Evolutionary conservation across 371 early-diverging fungal genomes (phyloP), one percentile per base, ranked within the genome.

Genomic region (Rhizomucor pusillus): DNA sequence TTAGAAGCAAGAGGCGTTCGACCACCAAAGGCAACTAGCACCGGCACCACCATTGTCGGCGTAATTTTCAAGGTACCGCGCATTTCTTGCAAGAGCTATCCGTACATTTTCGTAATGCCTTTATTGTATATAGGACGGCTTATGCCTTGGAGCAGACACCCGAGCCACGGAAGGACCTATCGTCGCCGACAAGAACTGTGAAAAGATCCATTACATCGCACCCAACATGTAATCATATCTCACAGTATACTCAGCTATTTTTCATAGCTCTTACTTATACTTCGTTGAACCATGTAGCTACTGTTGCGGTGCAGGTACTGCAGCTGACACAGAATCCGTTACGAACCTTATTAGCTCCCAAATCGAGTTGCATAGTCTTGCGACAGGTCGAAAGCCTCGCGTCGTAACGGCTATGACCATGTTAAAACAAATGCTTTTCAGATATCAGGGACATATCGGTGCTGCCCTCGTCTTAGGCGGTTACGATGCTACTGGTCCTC

Each of bases 281-380:
- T 25, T 43, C 33, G 2, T 29, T 33, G 52, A 14, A 18, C 40
- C 3, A 41, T 9, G 11, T 63, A 78, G 79, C 43, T 98, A 95
- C 79, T 98, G 99, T 76, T 97, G 98, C 75, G 99, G 99, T 63
- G 99, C 99, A 22, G 99, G 99, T 66, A 99, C 99, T 18, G 99
- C 99, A 34, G 99, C 99, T 11, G 99, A 99, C 80, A 99, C 99
- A 22, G 93, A 95, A 65, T 90, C 92, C 65, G 95, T 99, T 0
- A 99, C 99, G 23, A 85, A 82, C 51, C 83, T 97, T 76, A 96
- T 98, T 60, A 85, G 90, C 56, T 92, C 91, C 60, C 90, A 97
- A 71, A 82, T 99, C 54, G 95, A 93, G 67, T 82, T 99, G 59
- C 99, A 98, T 69, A 69, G 87, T 39, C 82, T 97, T 43, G 80